Percentiles rank a stretch among this genome's conserved stretches.
These are phyloP conservation scores for Helichrysum umbraculigerum DNA, from an alignment of 129 eudicot species.

Conservation along the genomic window DNA sequence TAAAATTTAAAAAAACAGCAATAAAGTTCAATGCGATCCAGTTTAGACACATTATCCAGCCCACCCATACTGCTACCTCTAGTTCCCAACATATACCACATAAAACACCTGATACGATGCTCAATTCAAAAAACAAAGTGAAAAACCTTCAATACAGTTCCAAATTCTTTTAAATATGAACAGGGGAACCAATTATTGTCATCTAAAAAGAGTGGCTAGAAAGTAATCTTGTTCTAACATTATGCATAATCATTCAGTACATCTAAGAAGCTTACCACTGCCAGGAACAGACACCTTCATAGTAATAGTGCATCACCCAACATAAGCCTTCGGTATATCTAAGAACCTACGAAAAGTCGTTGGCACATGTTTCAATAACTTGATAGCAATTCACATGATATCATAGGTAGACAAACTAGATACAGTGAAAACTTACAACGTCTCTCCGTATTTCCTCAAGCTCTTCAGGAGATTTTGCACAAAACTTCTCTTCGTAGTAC, in stretches of 20 bases:
- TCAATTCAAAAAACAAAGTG: background rate
- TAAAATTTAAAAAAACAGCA: background rate
- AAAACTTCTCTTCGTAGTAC: slow-evolving; percentile 94
- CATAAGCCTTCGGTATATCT: slow-evolving; percentile 92
- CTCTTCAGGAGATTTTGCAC: slow-evolving; percentile 71
- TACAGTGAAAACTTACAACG: slow-evolving; percentile 53
- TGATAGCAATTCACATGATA: slow-evolving; percentile 11
- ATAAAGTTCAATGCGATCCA: background rate
- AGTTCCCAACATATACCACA: background rate
- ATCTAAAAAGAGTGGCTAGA: background rate
- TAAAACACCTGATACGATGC: background rate
- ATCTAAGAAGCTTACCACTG: slow-evolving; percentile 54
- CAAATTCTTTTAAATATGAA: slow-evolving; percentile 13
- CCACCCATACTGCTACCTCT: slow-evolving; percentile 1
- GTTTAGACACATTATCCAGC: background rate
- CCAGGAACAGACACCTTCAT: slow-evolving; percentile 99
- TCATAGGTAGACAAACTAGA: background rate
- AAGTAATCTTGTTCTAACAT: background rate
- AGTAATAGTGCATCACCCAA: slow-evolving; percentile 99
- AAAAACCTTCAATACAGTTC: slow-evolving; percentile 16
- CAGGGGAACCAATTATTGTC: background rate
- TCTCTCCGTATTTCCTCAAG: slow-evolving; percentile 77
- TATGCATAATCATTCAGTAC: background rate
- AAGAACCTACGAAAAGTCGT: slow-evolving; percentile 48
- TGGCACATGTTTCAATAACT: background rate